Evolutionary conservation across 176 grass and related monocot genomes (phyloP).

Genomic region (Cenchrus americanus): DNA sequence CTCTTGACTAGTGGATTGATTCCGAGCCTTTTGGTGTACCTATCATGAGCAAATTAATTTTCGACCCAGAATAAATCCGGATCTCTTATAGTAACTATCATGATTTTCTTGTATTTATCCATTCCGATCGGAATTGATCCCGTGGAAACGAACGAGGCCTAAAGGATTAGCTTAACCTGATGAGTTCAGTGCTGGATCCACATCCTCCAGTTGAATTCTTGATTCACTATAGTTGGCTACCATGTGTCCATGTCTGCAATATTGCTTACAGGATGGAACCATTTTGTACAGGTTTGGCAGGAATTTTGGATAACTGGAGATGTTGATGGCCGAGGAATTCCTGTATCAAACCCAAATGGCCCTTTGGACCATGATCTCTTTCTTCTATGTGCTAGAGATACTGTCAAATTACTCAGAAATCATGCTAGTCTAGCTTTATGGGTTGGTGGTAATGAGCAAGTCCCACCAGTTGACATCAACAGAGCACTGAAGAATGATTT

Average conservation of each 20-base stretch:
- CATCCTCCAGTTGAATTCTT: conserved; percentile 17
- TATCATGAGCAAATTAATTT: too few relatives aligned
- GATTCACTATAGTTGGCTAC: neutral
- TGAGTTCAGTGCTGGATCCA: neutral
- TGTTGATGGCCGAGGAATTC: conserved; percentile 79
- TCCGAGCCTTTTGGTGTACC: too few relatives aligned
- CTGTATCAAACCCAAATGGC: conserved; percentile 80
- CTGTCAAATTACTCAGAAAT: conserved; percentile 90
- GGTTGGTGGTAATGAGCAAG: conserved; percentile 99
- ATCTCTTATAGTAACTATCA: too few relatives aligned
- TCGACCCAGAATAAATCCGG: too few relatives aligned
- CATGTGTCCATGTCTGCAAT: conserved; percentile 7
- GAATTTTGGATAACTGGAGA: conserved; percentile 99
- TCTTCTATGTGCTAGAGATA: conserved; percentile 93
- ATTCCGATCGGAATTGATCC: too few relatives aligned
- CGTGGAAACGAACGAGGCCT: too few relatives aligned
- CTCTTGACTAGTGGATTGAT: too few relatives aligned
- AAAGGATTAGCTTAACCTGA: neutral
- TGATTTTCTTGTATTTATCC: too few relatives aligned
- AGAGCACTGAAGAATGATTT: conserved; percentile 72
- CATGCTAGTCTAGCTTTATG: conserved; percentile 91
- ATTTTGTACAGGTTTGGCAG: conserved; percentile 87
- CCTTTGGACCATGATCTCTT: conserved; percentile 96
- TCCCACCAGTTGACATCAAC: conserved; percentile 86
- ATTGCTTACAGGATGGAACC: conserved; percentile 37